These are phyloP conservation scores for Fusarium stilboides DNA, from an alignment of 2,329 filamentous ascomycete species.

Conservation along the genomic window DNA sequence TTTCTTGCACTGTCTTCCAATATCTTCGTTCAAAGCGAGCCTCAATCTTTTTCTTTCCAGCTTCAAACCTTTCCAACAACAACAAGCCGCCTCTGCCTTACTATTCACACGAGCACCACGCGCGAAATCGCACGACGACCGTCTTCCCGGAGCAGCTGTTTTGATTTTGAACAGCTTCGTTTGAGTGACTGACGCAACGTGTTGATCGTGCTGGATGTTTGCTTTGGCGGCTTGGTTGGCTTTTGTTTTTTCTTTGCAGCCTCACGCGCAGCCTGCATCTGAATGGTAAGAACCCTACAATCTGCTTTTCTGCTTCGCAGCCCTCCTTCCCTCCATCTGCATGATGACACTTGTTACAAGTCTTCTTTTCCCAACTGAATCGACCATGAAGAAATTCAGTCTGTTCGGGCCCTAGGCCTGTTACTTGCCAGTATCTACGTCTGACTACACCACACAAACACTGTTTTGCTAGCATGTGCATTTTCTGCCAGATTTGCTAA, in stretches of 20 bases:
- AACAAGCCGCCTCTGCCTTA: slow-evolving; percentile 23
- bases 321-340: slow-evolving; percentile 51
- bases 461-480: slow-evolving; percentile 9
- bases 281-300: slow-evolving; percentile 47
- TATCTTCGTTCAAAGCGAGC: slow-evolving; percentile 51
- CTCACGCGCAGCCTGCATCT: slow-evolving; percentile 3
- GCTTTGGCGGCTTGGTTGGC: slow-evolving; percentile 20
- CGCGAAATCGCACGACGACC: slow-evolving; percentile 21
- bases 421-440: slow-evolving; percentile 94
- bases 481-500: slow-evolving; percentile 42
- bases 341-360: slow-evolving; percentile 81
- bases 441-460: slow-evolving; percentile 66
- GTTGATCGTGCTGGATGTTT: slow-evolving; percentile 10
- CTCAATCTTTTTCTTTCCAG: slow-evolving; percentile 33
- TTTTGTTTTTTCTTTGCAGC: slow-evolving; percentile 24
- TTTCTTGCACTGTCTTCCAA: slow-evolving; percentile 54
- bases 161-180: slow-evolving; percentile 35
- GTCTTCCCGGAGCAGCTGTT: slow-evolving; percentile 30
- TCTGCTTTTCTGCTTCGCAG: slow-evolving; percentile 38
- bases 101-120: slow-evolving; percentile 23
- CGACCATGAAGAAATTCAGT: slow-evolving; percentile 85
- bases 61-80: slow-evolving; percentile 37
- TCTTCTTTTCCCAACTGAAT: slow-evolving; percentile 93
- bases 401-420: slow-evolving; percentile 80
- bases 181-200: slow-evolving; percentile 5